Evolutionary conservation across 371 early-diverging fungal species (phyloP), one percentile per base, ranked within the genome.

Genomic region (Mucor sp.): DNA sequence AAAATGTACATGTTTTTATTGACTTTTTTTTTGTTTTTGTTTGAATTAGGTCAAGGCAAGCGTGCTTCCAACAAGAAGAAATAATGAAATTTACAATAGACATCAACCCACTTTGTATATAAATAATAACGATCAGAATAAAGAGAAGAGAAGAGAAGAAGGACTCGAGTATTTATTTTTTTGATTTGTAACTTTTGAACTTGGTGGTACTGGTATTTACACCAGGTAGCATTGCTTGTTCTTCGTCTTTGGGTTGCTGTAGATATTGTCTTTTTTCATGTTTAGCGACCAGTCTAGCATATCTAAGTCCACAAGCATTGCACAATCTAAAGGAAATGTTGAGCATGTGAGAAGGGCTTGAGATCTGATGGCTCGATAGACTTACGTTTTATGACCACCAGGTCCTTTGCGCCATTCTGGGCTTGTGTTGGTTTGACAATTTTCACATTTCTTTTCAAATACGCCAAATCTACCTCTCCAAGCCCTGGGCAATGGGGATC

Each of bases 271-370:
- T 25, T 60, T 59, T 67, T 25, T 68, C 64, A 41, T 82, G 81
- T 21, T 90, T 83, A 15, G 85, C 86, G 1, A 91, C 81, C 27
- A 85, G 85, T 47, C 91, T 83, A 48, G 93, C 89, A 75, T 91
- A 91, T 39, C 93, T 79, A 37, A 92, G 70, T 17, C 93, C 93
- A 74, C 93, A 92, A 11, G 93, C 93, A 76, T 92, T 92, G 71
- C 93, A 92, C 6, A 91, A 74, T 58, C 90, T 90, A 75, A 17
- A 3, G 8, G 33, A 30, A 23, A 15, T 41, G 19, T 28, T 30
- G 30, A 15, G 27, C 17, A 4, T 30, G 1, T 9, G 44, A 53
- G 28, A 30, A 17, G 17, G 17, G 30, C 15, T 30, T 1, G 17
- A 32, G 32, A 1, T 25, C 2, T 35, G 6, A 53, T 50, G 23